phyloP scores from a whole-genome alignment of 306 rosid genomes.

The Parietaria judaica region DNA sequence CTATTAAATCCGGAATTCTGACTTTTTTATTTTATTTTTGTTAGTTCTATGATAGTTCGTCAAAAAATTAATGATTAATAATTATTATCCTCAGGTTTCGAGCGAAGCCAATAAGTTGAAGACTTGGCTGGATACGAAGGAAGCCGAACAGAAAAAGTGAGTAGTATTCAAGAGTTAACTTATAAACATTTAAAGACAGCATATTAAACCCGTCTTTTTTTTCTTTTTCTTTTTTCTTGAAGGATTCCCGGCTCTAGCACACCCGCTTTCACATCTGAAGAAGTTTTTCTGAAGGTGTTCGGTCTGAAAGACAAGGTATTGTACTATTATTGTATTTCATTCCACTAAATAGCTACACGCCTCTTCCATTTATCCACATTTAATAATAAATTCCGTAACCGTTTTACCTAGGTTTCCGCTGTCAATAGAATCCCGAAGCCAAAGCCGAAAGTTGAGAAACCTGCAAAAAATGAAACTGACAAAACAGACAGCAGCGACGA shows the following conservation, averaged over 20 bases:
- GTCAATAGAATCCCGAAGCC: conserved; percentile 81
- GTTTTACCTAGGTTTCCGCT: conserved; percentile 41
- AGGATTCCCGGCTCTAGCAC: conserved; percentile 59
- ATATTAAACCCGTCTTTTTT: too few species aligned
- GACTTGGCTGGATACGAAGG: conserved; percentile 76
- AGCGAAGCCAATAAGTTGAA: conserved; percentile 54
- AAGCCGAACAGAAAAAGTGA: conserved; percentile 77
- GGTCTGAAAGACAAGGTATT: conserved; percentile 72
- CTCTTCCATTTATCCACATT: neutral
- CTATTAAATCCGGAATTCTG: neutral
- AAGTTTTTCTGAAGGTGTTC: conserved; percentile 49
- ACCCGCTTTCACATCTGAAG: conserved; percentile 81
- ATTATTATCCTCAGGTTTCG: conserved; percentile 37
- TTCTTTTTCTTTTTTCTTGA: conserved; percentile 14
- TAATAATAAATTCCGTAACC: neutral
- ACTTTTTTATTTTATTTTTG: neutral
- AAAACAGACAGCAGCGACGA: conserved; percentile 41
- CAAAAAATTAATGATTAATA: neutral
- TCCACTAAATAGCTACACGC: too few species aligned
- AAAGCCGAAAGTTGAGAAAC: conserved; percentile 70
- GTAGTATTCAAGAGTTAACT: conserved; percentile 18
- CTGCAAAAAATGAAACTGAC: conserved; percentile 51
- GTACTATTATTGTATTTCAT: conserved; percentile 11
- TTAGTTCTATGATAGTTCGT: neutral
- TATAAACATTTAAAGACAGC: too few species aligned